A percentile compares a stretch with the other conserved stretches of the same genome.
Conservation (phyloP, 2,329 filamentous ascomycete genomes). For the Alternaria incomplexa region DNA sequence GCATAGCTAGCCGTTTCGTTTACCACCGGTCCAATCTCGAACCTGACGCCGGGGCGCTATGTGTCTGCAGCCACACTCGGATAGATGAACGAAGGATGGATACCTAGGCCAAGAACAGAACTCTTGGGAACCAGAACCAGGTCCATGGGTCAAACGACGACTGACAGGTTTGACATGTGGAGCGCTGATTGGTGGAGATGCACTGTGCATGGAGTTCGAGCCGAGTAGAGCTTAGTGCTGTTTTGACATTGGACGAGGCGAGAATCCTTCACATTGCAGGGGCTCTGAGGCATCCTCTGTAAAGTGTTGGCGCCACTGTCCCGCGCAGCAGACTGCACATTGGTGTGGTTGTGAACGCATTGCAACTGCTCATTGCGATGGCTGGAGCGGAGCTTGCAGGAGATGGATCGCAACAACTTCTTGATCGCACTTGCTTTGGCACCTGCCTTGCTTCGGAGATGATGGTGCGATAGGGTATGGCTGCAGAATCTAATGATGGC, state of each 20-base stretch:
- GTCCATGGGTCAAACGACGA: conserved; percentile 11
- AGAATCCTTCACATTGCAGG: conserved; percentile 28
- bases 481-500: conserved; percentile 8
- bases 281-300: conserved; percentile 8
- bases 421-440: background rate
- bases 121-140: conserved; percentile 8
- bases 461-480: background rate
- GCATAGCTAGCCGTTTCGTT: conserved; percentile 34
- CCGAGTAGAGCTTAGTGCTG: conserved; percentile 19
- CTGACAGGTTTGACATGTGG: conserved; percentile 16
- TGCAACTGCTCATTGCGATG: background rate
- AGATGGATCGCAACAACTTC: background rate
- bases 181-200: conserved; percentile 25
- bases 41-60: conserved; percentile 20
- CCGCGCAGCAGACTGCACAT: background rate
- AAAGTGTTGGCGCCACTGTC: background rate
- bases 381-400: background rate
- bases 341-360: background rate
- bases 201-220: conserved; percentile 16
- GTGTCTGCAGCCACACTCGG: conserved; percentile 28
- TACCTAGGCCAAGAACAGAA: conserved; percentile 12
- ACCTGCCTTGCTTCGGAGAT: background rate
- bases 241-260: conserved; percentile 13
- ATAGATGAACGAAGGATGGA: conserved; percentile 27
- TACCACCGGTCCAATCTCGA: conserved; percentile 28